Base-by-base conservation (phyloP, 352 stramenopile species). In the Pythium aristosporum region DNA sequence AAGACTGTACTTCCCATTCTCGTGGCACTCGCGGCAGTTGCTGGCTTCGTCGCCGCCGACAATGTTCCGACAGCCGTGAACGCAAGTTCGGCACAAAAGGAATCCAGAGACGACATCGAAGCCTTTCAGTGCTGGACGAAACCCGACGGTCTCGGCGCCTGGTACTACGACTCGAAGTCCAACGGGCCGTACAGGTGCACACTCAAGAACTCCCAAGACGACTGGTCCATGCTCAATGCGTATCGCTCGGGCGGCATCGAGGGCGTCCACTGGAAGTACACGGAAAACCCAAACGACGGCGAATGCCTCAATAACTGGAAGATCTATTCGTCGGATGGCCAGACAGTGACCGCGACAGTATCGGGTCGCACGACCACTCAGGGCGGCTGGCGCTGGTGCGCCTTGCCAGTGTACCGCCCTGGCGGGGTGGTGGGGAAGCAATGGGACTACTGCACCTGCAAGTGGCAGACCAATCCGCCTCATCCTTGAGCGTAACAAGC, bases 251-350 rank as follows among this genome's bases (percentile, higher is more conserved):
- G 60, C 12, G 60, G 60, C 20, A 21, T 28, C 8, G 11, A 50
- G 20, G 25, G 36, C 15, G 30, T 60, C 28, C 49, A 67, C 60
- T 67, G 60, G 60, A 67, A 59, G 51, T 67, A 67, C 60, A 61
- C 60, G 1, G 43, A 61, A 50, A 46, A 61, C 42, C 36, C n/a
- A 16, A 61, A 60, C 44, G 50, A 67, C 41, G 16, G 41, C n/a
- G 50, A 21, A 25, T 67, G 60, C 21, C 51, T 67, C n/a, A 42
- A 16, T 1, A 49, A 67, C 41, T 67, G 60, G 60, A 49, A 32
- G 12, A 61, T 60, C 51, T 67, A 67, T 32, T 13, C 41, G 5
- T 25, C 11, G 0, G 41, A 61, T 42, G 51, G 60, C 16, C 5
- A n/a, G n/a, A 49, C 18, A 2, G n/a, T 32, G 6, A 20, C 34